phyloP scores from a whole-genome alignment of 106 monocot species.

The Alisma plantagoaquatica region DNA sequence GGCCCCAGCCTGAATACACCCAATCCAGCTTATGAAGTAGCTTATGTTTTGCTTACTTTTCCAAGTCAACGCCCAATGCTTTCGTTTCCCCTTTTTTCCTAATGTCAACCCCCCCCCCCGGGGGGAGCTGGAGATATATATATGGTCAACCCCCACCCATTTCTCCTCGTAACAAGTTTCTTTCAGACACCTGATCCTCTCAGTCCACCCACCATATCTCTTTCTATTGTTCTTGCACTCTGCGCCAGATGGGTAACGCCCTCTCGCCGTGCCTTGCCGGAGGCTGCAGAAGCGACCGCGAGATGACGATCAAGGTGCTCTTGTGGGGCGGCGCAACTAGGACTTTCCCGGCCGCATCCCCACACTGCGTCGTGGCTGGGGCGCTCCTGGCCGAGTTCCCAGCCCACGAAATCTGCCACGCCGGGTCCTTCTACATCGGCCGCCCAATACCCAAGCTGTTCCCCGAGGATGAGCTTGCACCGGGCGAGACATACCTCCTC shows the following conservation, averaged over 20 bases:
- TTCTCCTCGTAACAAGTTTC: no score
- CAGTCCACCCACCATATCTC: neutral
- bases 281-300: neutral
- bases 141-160: neutral
- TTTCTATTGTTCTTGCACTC: neutral
- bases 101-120: no score
- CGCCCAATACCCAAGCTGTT: slow-evolving; percentile 34
- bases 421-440: slow-evolving; percentile 74
- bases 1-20: no score
- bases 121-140: no score
- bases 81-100: neutral
- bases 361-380: no score
- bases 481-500: slow-evolving; percentile 62
- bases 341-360: slow-evolving; percentile 8
- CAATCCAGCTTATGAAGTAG: no score
- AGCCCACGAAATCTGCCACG: slow-evolving; percentile 46
- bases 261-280: slow-evolving; percentile 13
- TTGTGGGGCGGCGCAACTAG: slow-evolving; percentile 43
- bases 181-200: neutral
- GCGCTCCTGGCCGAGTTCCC: slow-evolving; percentile 38
- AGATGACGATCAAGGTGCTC: slow-evolving; percentile 21
- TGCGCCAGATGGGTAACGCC: slow-evolving; percentile 19
- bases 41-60: no score
- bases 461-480: slow-evolving; percentile 33
- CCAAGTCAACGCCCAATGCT: slow-evolving; percentile 2